Evolutionary conservation across 1,139 yeast genomes (phyloP).

Genomic region (Candida tetrigidarum): DNA sequence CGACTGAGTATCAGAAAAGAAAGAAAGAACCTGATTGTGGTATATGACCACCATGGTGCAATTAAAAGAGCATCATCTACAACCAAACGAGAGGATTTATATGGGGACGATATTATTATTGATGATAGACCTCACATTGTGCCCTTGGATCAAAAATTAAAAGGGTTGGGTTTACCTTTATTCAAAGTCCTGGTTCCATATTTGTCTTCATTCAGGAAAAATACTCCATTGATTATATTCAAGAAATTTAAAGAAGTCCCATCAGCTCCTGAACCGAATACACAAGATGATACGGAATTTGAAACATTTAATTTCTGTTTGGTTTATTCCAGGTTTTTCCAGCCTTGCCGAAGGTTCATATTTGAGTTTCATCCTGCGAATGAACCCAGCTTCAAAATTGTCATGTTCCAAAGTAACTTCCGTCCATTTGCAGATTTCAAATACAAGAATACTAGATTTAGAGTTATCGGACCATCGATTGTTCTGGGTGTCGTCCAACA

Average conservation of each 20-base stretch:
- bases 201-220: slow-evolving; percentile 40
- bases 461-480: slow-evolving; percentile 43
- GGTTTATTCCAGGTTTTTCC: slow-evolving; percentile 34
- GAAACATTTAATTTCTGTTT: slow-evolving; percentile 41
- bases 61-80: slow-evolving; percentile 20
- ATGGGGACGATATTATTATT: slow-evolving; percentile 18
- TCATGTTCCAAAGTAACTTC: slow-evolving; percentile 40
- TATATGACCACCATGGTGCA: slow-evolving; percentile 29
- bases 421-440: slow-evolving; percentile 47
- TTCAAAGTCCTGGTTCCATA: slow-evolving; percentile 41
- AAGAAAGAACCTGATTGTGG: slow-evolving; percentile 25
- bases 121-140: slow-evolving; percentile 39
- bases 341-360: slow-evolving; percentile 31
- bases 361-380: slow-evolving; percentile 20
- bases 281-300: slow-evolving; percentile 22
- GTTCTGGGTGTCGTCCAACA: slow-evolving; percentile 32
- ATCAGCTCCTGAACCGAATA: slow-evolving; percentile 23
- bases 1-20: slow-evolving; percentile 27
- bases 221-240: slow-evolving; percentile 39
- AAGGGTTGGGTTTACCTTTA: slow-evolving; percentile 44
- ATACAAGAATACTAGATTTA: slow-evolving; percentile 41
- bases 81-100: slow-evolving; percentile 15
- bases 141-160: slow-evolving; percentile 34
- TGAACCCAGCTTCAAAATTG: slow-evolving; percentile 25
- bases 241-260: slow-evolving; percentile 39